Base-by-base conservation (phyloP, 1,284 basidiomycete species). In the Naganishia sp. region DNA sequence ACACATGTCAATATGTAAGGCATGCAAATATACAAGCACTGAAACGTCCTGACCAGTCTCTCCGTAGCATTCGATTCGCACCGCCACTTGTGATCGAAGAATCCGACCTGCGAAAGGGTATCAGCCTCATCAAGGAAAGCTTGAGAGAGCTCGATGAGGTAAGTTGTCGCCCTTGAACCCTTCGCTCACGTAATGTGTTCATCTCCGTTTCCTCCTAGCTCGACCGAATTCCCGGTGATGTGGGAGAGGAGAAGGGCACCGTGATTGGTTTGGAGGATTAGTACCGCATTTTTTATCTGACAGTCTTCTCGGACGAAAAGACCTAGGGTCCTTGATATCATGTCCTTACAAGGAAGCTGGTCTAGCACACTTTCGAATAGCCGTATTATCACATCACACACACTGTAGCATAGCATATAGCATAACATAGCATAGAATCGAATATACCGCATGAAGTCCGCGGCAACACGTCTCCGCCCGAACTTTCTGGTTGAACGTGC, bases 81-180 rank as follows among this genome's bases (percentile, higher is more conserved):
- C 95, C 95, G 2, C 95, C 95, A 0, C 81, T 99, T 51, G 92
- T 98, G 65, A 98, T 99, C 69, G 83, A 85, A 23, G 91, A 97
- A 74, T 87, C 86, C 46, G 92, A 97, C 69, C 76, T 98, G 65
- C 81, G 84, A 76, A 87, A 85, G 78, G 89, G 88, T 18, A 83
- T 97, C 17, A 79, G 81, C 65, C 87, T 92, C 66, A 94, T 99
- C 74, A 85, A 84, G 50, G 84, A 90, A 72, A 88, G 87, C 46
- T 81, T 98, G 55, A 77, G 81, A 21, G 92, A 96, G 75, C 83
- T 98, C 57, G 95, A 98, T 78, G 82, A 82, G 78, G 90, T 90
- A 56, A 67, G 84, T 81, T 63, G 11, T 43, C 5, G 9, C 45
- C 2, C 21, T 6, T 9, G 4, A 39, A n/a, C 31, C 32, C 21